Evolutionary conservation across 2,329 filamentous ascomycete species (phyloP), one percentile per base, ranked within the genome.

Genomic region (Diaporthe helianthi): DNA sequence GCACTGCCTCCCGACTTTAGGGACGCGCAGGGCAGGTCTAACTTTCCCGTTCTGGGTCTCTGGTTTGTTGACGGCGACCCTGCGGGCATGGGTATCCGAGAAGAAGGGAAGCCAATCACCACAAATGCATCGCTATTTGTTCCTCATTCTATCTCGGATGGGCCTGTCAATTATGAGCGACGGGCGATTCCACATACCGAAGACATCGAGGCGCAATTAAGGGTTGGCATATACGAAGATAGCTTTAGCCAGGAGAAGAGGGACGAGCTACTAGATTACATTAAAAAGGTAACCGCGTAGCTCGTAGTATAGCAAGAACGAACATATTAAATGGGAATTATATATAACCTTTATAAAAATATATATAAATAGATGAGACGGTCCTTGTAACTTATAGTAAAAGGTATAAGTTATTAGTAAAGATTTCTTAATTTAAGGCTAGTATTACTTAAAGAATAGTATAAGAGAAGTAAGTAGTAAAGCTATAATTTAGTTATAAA

Each of bases 61-160:
- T 69, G 68, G 68, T 55, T 69, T 36, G 53, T 69, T 7, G 68
- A 69, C 24, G 68, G 68, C 3, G 63, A 69, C 31, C 68, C 68
- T 17, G 68, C 24, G 10, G 68, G 68, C 2, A 60, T 69, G 68
- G 68, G 68, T 13, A 69, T 69, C 24, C 68, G 68, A 31, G 68
- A 69, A 33, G 68, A 67, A 12, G 1, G 4, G 2, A 31, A 24
- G 17, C 60, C 60, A 0, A 47, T 64, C 7, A 64, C 60, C 15
- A 46, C 60, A 19, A 31, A 47, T 19, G 29, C 29, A 17, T 44
- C 60, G 12, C 22, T 47, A 12, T 64, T 64, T 47, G 17, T 64
- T 0, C 60, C 60, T 5, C 60, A 64, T 33, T 46, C 60, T 5
- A 64, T 64, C 24, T 47, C n/a, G 2, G 60, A 64, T 46, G 41